Conservation (phyloP, 2,329 filamentous ascomycete genomes). For the Madurella mycetomatis region DNA sequence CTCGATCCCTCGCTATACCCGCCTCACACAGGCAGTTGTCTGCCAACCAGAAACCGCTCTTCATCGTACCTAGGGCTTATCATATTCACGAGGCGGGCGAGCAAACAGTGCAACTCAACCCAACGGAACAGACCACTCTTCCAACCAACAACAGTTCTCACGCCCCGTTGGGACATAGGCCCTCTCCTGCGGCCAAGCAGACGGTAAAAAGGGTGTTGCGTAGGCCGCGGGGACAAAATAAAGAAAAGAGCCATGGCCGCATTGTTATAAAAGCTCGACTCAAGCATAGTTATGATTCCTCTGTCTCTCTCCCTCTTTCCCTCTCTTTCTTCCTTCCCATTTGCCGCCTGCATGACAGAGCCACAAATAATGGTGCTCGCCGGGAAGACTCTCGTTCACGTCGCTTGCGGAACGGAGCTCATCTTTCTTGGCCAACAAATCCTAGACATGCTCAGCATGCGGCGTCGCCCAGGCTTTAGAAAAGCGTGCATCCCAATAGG, state of each 20-base stretch:
- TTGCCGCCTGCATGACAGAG: not conserved
- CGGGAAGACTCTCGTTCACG: not conserved
- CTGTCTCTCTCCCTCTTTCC: not conserved
- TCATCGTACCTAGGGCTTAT: too few relatives aligned
- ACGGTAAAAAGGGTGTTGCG: not conserved
- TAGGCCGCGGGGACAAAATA: not conserved
- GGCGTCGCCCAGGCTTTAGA: not conserved
- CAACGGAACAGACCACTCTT: not conserved
- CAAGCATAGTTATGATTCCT: not conserved
- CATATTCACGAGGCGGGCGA: too few relatives aligned
- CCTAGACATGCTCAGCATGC: not conserved
- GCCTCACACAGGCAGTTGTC: too few relatives aligned
- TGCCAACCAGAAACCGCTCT: too few relatives aligned
- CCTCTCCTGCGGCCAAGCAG: not conserved
- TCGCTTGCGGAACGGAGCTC: not conserved
- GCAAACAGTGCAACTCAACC: not conserved
- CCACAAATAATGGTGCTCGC: not conserved
- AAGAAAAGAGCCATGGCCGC: not conserved
- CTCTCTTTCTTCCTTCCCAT: not conserved
- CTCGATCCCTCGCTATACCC: too few relatives aligned
- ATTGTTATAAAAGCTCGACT: not conserved
- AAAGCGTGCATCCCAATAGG: not conserved
- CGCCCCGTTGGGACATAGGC: not conserved
- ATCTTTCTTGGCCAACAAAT: not conserved
- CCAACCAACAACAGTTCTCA: not conserved